Evolutionary conservation across 805 yeast species (phyloP).

Genomic region (Pichia cabralensis): DNA sequence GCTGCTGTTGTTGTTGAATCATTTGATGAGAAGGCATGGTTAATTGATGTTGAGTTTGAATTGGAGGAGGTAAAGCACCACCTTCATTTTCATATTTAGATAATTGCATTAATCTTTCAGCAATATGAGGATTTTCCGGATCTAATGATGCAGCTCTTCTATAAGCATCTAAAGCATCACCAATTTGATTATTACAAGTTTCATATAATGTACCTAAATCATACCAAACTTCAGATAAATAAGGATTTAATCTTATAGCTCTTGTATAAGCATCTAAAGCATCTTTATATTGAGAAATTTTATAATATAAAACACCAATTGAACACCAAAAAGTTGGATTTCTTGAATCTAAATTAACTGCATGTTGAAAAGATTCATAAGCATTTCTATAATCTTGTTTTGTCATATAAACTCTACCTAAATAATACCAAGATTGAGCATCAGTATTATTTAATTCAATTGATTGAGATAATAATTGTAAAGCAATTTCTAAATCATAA

Average conservation of each 20-base stretch:
- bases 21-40: constrained; percentile 30
- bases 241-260: constrained; percentile 92
- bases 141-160: constrained; percentile 93
- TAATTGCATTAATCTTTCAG: constrained; percentile 82
- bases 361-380: constrained; percentile 97
- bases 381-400: constrained; percentile 92
- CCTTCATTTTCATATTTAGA: constrained; percentile 64
- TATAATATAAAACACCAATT: constrained; percentile 92
- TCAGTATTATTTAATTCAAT: constrained; percentile 83
- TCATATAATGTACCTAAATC: constrained; percentile 95
- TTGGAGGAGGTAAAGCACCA: constrained; percentile 42
- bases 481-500: constrained; percentile 76
- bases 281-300: constrained; percentile 90
- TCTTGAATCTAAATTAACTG: constrained; percentile 91
- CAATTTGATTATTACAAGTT: constrained; percentile 90
- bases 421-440: constrained; percentile 95
- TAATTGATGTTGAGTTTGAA: constrained; percentile 51
- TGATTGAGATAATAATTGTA: constrained; percentile 74
- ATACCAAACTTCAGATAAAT: constrained; percentile 96
- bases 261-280: constrained; percentile 96
- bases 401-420: constrained; percentile 96
- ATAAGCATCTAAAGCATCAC: constrained; percentile 94
- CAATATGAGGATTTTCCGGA: constrained; percentile 89
- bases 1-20: constrained; percentile 27
- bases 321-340: constrained; percentile 98